phyloP scores from a whole-genome alignment of 2,329 filamentous ascomycete species.

The Aureobasidium subglaciale region DNA sequence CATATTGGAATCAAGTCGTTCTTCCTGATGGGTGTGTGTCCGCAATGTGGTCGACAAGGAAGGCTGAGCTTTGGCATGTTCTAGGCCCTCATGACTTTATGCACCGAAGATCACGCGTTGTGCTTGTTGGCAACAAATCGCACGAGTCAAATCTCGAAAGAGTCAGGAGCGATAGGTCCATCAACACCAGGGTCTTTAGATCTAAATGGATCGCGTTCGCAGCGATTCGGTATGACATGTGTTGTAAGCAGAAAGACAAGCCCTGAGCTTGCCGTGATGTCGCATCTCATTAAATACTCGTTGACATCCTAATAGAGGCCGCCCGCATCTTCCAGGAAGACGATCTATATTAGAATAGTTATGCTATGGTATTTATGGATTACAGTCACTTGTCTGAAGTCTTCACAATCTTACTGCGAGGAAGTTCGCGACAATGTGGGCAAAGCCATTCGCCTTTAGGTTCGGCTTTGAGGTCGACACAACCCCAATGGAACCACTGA shows the following conservation, averaged over 20 bases:
- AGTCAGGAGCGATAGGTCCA: not conserved
- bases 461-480: slow-evolving; percentile 44
- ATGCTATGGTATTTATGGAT: not conserved
- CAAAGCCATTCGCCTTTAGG: slow-evolving; percentile 46
- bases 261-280: not conserved
- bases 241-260: not conserved
- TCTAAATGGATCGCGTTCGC: not conserved
- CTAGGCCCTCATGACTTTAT: not conserved
- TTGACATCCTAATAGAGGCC: no score
- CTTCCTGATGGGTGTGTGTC: no score
- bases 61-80: no score
- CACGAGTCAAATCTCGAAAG: not conserved
- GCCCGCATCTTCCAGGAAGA: no score
- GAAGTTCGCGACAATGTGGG: slow-evolving; percentile 31
- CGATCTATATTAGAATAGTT: no score
- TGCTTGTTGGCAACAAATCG: not conserved
- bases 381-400: slow-evolving; percentile 19
- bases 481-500: slow-evolving; percentile 83
- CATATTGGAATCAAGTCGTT: no score
- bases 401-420: slow-evolving; percentile 35
- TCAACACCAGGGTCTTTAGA: no score
- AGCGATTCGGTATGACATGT: not conserved
- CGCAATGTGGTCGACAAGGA: no score
- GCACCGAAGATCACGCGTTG: not conserved
- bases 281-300: no score